These are phyloP conservation scores for Suhomyces atakaporum DNA, from an alignment of 1,139 yeast genomes.

Conservation along the genomic window DNA sequence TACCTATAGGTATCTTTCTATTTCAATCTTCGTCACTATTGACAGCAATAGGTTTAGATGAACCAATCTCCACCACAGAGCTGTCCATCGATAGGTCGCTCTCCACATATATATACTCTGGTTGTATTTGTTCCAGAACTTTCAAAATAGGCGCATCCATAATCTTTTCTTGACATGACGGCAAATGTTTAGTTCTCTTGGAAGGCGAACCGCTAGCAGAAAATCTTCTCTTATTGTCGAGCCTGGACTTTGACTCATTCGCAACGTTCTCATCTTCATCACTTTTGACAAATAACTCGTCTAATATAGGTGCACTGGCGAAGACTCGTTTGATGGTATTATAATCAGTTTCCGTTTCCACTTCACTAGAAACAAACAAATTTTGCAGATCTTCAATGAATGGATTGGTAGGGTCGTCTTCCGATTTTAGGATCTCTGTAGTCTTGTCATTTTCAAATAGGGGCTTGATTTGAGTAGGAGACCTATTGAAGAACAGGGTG, in stretches of 20 bases:
- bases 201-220: not conserved
- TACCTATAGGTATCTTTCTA: too few species aligned
- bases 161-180: not conserved
- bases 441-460: not conserved
- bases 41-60: not conserved
- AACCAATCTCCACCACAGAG: conserved; percentile 4
- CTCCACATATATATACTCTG: conserved; percentile 2
- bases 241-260: too few species aligned
- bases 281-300: not conserved
- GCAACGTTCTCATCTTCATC: too few species aligned
- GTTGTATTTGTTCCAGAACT: not conserved
- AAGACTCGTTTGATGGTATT: too few species aligned
- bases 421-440: not conserved
- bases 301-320: too few species aligned
- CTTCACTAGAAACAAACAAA: not conserved
- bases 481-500: conserved; percentile 5
- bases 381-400: not conserved
- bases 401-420: conserved; percentile 1
- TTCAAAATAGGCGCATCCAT: not conserved
- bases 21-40: not conserved
- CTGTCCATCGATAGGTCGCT: conserved; percentile 4
- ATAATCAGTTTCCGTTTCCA: not conserved
- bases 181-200: not conserved
- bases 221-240: not conserved
- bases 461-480: not conserved